Evolutionary conservation across 805 yeast species (phyloP), one percentile per base, ranked within the genome.

Genomic region (Wickerhamiella cacticola): DNA sequence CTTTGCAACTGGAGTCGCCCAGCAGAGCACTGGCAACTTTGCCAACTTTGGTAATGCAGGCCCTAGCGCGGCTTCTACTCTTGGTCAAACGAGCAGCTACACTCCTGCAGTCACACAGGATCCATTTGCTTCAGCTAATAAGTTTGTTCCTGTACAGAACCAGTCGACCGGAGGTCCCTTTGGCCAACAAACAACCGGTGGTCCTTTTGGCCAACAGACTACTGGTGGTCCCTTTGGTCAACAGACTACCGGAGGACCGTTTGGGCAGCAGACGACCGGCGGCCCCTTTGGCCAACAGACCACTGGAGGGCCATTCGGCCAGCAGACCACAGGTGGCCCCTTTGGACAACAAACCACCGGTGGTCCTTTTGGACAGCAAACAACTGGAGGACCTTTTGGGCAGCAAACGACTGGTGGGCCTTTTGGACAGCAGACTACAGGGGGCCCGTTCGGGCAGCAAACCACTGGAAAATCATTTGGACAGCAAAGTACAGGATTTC

Each of bases 1-100:
- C 36, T 67, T 68, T 49, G 66, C 67, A 1, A 67, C 71, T 7
- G 66, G 68, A 3, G 63, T 61, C 26, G 64, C 67, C 3, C 63
- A 52, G 46, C 67, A 63, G 46, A 63, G 68, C 22, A 73, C 76
- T 5, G 75, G 78, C 0, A 22, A 19, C 15, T 39, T 39, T 16
- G 29, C 21, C 19, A 62, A 67, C 15, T 70, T 71, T 58, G 74
- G 72, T 23, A 61, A 21, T 13, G 19, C 15, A 7, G n/a, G 36
- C 18, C 36, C 36, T 31, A 18, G 22, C 21, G 35, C 35, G 7
- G 52, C 56, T 3, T 24, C 53, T 5, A 46, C 52, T 13, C 40
- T 49, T 5, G 52, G 52, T 2, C 36, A 31, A 15, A 31, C 4
- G 7, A 18, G 9, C n/a, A 16, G n/a, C 5, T 50, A 55, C 2